Base-by-base conservation (phyloP, 805 yeast species). In the Candida michaelii region DNA sequence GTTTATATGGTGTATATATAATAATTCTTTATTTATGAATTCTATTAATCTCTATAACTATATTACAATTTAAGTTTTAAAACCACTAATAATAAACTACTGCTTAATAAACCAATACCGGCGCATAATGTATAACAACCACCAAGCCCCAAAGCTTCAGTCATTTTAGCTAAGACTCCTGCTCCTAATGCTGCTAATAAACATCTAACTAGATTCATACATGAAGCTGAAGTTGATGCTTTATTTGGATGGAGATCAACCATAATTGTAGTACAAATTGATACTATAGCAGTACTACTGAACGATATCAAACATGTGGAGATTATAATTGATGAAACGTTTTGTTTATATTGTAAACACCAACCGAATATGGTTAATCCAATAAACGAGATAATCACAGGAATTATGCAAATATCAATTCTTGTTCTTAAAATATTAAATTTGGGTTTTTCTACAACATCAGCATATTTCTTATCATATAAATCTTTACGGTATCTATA, bases 121-220 rank as follows among this genome's bases (percentile, higher is more conserved):
- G 82, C 81, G 71, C 86, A 61, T n/a, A 89, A 68, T 0, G 95
- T 82, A 54, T 81, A 87, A 1, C 86, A 76, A 13, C 96, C 93
- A 1, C 96, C 96, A 10, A 77, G 61, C 0, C 79, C 78, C 77
- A 89, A 68, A 0, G 65, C 46, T 0, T 43, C 42, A 11, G 71
- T 66, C 91, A 89, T 85, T 37, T 64, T 71, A 15, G 79, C 74
- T 15, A 87, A 66, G 2, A 80, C 82, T 0, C 86, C 93, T 15
- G 84, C 73, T 32, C 85, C 80, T 1, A 79, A 72, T 0, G 95
- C 95, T 23, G 83, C 82, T 36, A 79, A 53, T n/a, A 77, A 66
- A 56, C 96, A 89, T 51, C 97, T 68, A 16, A 80, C 71, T 21
- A 89, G 63, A 55, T 89, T 89, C 48, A 83, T 70, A 38, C 85